These are phyloP conservation scores for Carex pumila DNA, from an alignment of 176 grass and related monocot species.

Conservation along the genomic window DNA sequence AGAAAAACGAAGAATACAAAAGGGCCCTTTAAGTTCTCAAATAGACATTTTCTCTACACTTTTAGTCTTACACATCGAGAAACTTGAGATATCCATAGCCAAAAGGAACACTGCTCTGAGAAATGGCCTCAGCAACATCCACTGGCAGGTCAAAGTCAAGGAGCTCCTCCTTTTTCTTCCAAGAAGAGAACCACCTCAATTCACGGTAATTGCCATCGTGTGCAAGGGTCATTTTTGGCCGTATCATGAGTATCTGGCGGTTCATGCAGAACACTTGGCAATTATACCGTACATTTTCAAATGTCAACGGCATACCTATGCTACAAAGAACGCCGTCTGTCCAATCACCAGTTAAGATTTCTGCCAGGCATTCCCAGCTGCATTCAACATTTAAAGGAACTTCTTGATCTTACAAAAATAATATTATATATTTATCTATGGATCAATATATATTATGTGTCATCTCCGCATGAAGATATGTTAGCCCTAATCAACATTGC, in stretches of 20 bases:
- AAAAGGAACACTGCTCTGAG: conserved; percentile 59
- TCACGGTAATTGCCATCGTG: conserved; percentile 96
- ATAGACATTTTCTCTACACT: conserved; percentile 9
- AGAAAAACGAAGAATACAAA: conserved; percentile 14
- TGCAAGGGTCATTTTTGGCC: conserved; percentile 88
- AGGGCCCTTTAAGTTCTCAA: not conserved
- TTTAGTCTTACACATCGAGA: conserved; percentile 74
- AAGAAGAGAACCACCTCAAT: conserved; percentile 95
- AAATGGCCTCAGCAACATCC: conserved; percentile 62
- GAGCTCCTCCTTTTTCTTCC: conserved; percentile 67
- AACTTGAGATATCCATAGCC: conserved; percentile 88
- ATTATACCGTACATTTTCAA: conserved; percentile 81
- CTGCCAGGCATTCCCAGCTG: conserved; percentile 91
- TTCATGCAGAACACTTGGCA: conserved; percentile 94
- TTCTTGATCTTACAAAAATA: not conserved
- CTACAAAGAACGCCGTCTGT: conserved; percentile 83
- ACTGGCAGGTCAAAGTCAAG: conserved; percentile 65
- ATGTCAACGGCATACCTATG: conserved; percentile 94
- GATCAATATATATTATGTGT: not conserved
- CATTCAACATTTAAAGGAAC: not conserved
- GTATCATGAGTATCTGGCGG: conserved; percentile 81
- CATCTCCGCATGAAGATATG: not conserved
- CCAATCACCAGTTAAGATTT: conserved; percentile 64
- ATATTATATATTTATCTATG: not conserved
- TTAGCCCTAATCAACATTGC: not conserved